A percentile compares a stretch with the other conserved stretches of the same genome.
These are phyloP conservation scores for Neofusicoccum laricinum DNA, from an alignment of 2,329 filamentous ascomycete species.

Conservation along the genomic window DNA sequence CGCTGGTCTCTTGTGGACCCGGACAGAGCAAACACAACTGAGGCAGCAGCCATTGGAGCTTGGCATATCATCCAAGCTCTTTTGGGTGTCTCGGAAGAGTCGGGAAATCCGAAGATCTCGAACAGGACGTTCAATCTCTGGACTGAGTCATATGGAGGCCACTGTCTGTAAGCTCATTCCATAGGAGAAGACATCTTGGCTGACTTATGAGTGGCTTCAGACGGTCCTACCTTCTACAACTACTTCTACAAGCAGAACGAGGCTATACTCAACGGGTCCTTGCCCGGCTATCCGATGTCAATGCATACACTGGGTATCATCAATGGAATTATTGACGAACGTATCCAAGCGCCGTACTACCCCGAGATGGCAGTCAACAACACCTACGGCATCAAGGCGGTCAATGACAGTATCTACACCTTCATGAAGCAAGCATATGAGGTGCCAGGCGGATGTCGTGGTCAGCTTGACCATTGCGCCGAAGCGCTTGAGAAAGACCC, in stretches of 20 bases:
- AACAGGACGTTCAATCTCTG: slow-evolving; percentile 48
- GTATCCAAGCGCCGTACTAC: slow-evolving; percentile 43
- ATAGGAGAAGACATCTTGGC: no score
- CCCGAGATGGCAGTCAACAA: slow-evolving; percentile 54
- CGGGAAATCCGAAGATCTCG: slow-evolving; percentile 39
- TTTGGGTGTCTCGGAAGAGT: slow-evolving; percentile 42
- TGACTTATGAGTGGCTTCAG: background rate
- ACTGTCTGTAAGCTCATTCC: slow-evolving; percentile 33
- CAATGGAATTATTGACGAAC: slow-evolving; percentile 54
- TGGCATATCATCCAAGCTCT: slow-evolving; percentile 38
- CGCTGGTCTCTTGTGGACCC: background rate
- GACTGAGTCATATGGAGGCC: slow-evolving; percentile 48
- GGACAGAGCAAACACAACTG: slow-evolving; percentile 28
- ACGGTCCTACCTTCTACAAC: slow-evolving; percentile 49
- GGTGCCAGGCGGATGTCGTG: slow-evolving; percentile 49
- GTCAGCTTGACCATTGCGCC: slow-evolving; percentile 49
- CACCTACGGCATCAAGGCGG: slow-evolving; percentile 51
- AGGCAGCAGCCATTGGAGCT: slow-evolving; percentile 33
- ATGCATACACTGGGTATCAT: slow-evolving; percentile 56
- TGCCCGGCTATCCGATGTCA: slow-evolving; percentile 47
- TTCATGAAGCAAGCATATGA: slow-evolving; percentile 45
- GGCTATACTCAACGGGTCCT: slow-evolving; percentile 48
- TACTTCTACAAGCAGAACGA: slow-evolving; percentile 57
- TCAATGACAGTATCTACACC: slow-evolving; percentile 47
- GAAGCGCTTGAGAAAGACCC: slow-evolving; percentile 27